These are phyloP conservation scores for Rhexocercosporidium sp. DNA, from an alignment of 2,329 filamentous ascomycete species.

Conservation along the genomic window DNA sequence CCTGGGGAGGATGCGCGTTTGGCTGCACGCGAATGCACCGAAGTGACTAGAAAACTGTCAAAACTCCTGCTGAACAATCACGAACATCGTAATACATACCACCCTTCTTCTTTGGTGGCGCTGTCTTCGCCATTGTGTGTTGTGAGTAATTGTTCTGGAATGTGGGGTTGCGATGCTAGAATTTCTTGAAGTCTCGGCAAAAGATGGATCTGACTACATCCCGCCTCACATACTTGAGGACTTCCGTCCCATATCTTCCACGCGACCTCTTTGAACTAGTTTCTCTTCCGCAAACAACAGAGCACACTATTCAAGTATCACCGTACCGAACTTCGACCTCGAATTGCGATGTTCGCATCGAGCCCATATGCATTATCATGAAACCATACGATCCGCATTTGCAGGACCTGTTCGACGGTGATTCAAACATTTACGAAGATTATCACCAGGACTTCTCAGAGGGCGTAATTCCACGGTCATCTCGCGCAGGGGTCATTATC, in stretches of 20 bases:
- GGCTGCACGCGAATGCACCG: constrained; percentile 75
- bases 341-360: constrained; percentile 1
- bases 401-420: constrained; percentile 38
- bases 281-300: background rate
- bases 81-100: constrained; percentile 27
- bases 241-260: background rate
- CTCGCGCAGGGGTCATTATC: constrained; percentile 29
- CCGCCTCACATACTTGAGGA: constrained; percentile 11
- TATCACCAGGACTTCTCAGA: constrained; percentile 43
- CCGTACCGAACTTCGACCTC: background rate
- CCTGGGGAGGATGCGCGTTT: constrained; percentile 73
- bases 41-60: constrained; percentile 47
- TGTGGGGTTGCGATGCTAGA: constrained; percentile 20
- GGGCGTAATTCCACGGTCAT: constrained; percentile 23
- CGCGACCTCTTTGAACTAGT: constrained; percentile 7
- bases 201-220: background rate
- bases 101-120: constrained; percentile 40
- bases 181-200: constrained; percentile 21
- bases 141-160: constrained; percentile 13
- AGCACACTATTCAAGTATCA: background rate
- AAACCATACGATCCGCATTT: constrained; percentile 31
- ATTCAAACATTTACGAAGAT: constrained; percentile 33
- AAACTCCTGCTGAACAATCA: background rate
- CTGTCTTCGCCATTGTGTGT: constrained; percentile 43
- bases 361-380: constrained; percentile 41